Evolutionary conservation across 1,284 basidiomycete species (phyloP).

Genomic region (Schizopora paradoxa): DNA sequence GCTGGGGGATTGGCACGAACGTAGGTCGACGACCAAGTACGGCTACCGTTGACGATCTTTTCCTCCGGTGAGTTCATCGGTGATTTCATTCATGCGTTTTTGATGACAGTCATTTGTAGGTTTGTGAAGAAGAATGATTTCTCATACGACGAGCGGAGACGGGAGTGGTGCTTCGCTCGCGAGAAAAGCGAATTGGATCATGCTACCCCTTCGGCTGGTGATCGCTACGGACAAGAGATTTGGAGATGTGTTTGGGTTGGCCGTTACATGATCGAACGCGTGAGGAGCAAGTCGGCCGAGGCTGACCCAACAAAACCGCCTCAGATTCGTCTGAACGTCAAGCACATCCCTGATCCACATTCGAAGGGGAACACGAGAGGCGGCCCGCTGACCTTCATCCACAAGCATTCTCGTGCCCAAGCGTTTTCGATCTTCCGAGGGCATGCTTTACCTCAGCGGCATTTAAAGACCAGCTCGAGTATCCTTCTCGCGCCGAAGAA

Average conservation of each 20-base stretch:
- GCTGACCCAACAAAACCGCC: conserved; percentile 50
- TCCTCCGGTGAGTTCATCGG: conserved; percentile 47
- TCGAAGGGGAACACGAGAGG: conserved; percentile 36
- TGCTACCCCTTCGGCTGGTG: conserved; percentile 23
- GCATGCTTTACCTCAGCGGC: conserved; percentile 35
- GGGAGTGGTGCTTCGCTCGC: conserved; percentile 59
- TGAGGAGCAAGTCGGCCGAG: conserved; percentile 13
- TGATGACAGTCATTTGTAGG: conserved; percentile 1
- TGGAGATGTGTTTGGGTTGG: conserved; percentile 67
- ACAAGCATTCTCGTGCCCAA: conserved; percentile 70
- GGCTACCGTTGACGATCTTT: conserved; percentile 53
- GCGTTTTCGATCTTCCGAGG: conserved; percentile 73
- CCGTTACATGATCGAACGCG: conserved; percentile 53
- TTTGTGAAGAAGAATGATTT: conserved; percentile 37
- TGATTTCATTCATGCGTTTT: no score
- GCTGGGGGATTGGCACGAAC: conserved; percentile 20
- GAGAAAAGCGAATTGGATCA: conserved; percentile 41
- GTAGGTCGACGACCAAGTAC: conserved; percentile 44
- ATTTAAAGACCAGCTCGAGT: conserved; percentile 38
- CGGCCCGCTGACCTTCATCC: conserved; percentile 62
- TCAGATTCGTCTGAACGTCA: conserved; percentile 62
- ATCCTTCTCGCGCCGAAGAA: conserved; percentile 64
- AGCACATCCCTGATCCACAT: conserved; percentile 48
- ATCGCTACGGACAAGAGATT: conserved; percentile 51
- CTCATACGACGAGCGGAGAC: conserved; percentile 38